Conservation (phyloP, 306 rosid genomes). For the Gastrolobium villosum region DNA sequence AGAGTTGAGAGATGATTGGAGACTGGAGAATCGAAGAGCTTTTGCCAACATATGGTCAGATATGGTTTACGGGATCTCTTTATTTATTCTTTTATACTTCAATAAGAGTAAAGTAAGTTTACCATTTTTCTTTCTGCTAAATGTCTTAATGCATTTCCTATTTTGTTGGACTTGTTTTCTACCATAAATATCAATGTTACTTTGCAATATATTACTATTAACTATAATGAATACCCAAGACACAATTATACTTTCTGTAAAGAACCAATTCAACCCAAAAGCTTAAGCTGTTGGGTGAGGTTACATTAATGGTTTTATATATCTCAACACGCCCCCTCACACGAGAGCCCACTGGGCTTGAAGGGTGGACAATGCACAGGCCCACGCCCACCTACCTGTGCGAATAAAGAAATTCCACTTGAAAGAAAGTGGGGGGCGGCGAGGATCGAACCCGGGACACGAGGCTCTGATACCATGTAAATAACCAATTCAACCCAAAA, state of each 20-base stretch:
- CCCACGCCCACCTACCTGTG: too few relatives aligned
- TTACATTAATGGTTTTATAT: too few relatives aligned
- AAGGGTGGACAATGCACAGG: too few relatives aligned
- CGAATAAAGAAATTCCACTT: too few relatives aligned
- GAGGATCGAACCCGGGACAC: too few relatives aligned
- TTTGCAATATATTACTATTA: slow-evolving; percentile 11
- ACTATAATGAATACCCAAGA: background rate
- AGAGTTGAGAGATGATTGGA: slow-evolving; percentile 91
- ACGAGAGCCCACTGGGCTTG: too few relatives aligned
- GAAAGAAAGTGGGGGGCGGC: too few relatives aligned
- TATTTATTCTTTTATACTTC: slow-evolving; percentile 88
- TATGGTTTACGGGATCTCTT: slow-evolving; percentile 82
- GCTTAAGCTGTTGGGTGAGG: too few relatives aligned
- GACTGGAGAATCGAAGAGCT: slow-evolving; percentile 88
- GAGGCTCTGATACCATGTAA: too few relatives aligned
- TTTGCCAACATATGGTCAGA: slow-evolving; percentile 99
- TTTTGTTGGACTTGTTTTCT: slow-evolving; percentile 30
- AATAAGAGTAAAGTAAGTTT: slow-evolving; percentile 89
- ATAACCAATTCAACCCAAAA: too few relatives aligned
- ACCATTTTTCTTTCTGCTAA: slow-evolving; percentile 34
- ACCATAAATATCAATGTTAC: slow-evolving; percentile 28
- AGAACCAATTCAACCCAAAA: too few relatives aligned
- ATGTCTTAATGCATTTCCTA: slow-evolving; percentile 30
- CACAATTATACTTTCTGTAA: background rate
- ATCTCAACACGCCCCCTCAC: too few relatives aligned